These are phyloP conservation scores for Keqinozyma sinolaborantium DNA, from an alignment of 1,139 yeast species.

Conservation along the genomic window DNA sequence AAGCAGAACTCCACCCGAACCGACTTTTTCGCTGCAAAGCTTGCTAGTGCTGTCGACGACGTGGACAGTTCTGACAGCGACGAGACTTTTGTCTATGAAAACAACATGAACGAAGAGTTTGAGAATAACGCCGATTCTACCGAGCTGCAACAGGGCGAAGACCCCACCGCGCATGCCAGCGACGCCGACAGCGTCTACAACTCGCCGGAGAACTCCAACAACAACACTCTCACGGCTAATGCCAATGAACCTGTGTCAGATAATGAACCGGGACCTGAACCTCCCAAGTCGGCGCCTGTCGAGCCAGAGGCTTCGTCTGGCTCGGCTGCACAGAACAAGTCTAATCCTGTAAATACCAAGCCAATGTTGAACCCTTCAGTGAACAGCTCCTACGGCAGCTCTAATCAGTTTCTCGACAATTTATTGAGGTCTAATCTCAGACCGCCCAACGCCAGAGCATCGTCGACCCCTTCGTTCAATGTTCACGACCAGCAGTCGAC, in stretches of 20 bases:
- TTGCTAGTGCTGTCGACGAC: slow-evolving; percentile 93
- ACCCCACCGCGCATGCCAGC: not conserved
- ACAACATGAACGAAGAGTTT: slow-evolving; percentile 19
- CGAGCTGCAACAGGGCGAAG: not conserved
- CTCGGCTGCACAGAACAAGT: too few species aligned
- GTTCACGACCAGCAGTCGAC: slow-evolving; percentile 4
- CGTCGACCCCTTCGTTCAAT: not conserved
- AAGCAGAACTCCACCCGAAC: slow-evolving; percentile 58
- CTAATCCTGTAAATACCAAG: slow-evolving; percentile 6
- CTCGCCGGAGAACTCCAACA: not conserved
- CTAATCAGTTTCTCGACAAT: slow-evolving; percentile 7
- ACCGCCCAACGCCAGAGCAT: slow-evolving; percentile 5
- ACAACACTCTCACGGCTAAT: not conserved
- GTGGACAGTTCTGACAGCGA: slow-evolving; percentile 84
- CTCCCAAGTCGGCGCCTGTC: not conserved
- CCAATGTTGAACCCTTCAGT: slow-evolving; percentile 6
- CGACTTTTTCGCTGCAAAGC: slow-evolving; percentile 88
- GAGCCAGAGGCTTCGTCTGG: slow-evolving; percentile 1
- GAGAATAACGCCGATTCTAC: slow-evolving; percentile 4
- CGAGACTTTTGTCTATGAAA: slow-evolving; percentile 91
- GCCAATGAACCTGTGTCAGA: not conserved
- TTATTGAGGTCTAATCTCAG: slow-evolving; percentile 8
- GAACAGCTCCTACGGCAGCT: slow-evolving; percentile 5
- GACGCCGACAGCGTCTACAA: not conserved
- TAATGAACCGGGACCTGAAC: not conserved